Percentiles rank a stretch among this genome's conserved stretches.
Evolutionary conservation across 345 rosid species (phyloP).

Genomic region (Rubroshorea leprosula): DNA sequence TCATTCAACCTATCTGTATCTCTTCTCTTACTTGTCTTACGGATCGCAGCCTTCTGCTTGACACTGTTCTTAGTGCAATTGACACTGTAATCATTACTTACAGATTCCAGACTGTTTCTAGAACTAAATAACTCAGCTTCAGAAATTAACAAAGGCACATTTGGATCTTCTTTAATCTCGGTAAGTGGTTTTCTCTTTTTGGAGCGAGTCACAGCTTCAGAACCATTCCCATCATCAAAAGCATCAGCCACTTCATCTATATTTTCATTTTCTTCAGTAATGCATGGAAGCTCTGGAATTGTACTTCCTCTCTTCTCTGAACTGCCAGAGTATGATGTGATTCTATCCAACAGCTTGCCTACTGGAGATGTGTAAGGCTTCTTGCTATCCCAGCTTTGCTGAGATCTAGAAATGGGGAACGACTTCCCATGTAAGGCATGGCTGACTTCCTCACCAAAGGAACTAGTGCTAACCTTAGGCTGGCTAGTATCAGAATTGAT

Average conservation of each 20-base stretch:
- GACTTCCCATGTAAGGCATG: constrained; percentile 31
- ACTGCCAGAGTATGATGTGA: constrained; percentile 47
- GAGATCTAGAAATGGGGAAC: constrained; percentile 33
- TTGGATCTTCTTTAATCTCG: constrained; percentile 40
- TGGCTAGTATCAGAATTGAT: constrained; percentile 16
- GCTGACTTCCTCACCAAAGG: constrained; percentile 28
- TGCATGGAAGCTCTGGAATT: constrained; percentile 79
- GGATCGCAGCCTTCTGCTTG: constrained; percentile 35
- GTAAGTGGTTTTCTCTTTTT: constrained; percentile 53
- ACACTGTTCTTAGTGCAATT: constrained; percentile 36
- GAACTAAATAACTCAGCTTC: constrained; percentile 35
- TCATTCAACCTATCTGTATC: constrained; percentile 36
- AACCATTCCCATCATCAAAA: constrained; percentile 28
- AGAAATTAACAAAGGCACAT: constrained; percentile 38
- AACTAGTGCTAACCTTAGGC: constrained; percentile 30
- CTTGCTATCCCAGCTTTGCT: constrained; percentile 33
- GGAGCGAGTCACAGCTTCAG: constrained; percentile 26
- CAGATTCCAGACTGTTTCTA: constrained; percentile 68
- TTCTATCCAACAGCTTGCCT: constrained; percentile 72
- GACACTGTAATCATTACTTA: constrained; percentile 44
- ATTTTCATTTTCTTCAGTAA: constrained; percentile 74
- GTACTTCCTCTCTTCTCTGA: constrained; percentile 65
- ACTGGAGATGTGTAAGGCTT: constrained; percentile 58
- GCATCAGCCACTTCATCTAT: constrained; percentile 40
- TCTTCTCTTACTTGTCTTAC: constrained; percentile 42